A percentile compares a stretch with the other conserved stretches of the same genome.
These are phyloP conservation scores for Salix brachista DNA, from an alignment of 345 rosid genomes.

Conservation along the genomic window DNA sequence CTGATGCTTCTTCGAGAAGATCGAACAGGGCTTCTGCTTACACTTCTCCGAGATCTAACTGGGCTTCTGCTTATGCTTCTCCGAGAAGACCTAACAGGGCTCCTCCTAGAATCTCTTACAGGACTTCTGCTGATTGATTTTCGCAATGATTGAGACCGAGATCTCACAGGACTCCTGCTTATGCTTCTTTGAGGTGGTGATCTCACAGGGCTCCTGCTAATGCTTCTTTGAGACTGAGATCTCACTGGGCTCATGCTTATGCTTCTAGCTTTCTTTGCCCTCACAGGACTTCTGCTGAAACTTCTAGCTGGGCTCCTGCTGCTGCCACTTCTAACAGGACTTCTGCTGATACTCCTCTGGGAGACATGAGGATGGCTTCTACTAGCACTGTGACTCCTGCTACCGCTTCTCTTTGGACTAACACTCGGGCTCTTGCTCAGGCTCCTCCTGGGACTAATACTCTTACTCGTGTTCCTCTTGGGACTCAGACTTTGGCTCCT, in stretches of 20 bases:
- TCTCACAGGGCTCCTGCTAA: slow-evolving; percentile 33
- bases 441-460: slow-evolving; percentile 72
- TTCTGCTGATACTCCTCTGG: slow-evolving; percentile 39
- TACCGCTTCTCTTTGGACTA: slow-evolving; percentile 42
- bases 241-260: slow-evolving; percentile 40
- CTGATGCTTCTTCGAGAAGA: slow-evolving; percentile 33
- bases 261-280: slow-evolving; percentile 31
- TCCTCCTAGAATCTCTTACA: slow-evolving; percentile 28
- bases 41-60: slow-evolving; percentile 39
- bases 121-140: slow-evolving; percentile 45
- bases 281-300: slow-evolving; percentile 50
- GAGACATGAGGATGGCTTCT: slow-evolving; percentile 29
- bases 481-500: slow-evolving; percentile 95
- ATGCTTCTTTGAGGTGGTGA: slow-evolving; percentile 17
- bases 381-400: slow-evolving; percentile 36
- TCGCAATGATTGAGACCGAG: slow-evolving; percentile 19
- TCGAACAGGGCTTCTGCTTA: slow-evolving; percentile 44
- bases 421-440: slow-evolving; percentile 63
- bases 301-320: slow-evolving; percentile 50
- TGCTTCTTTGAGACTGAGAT: slow-evolving; percentile 16
- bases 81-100: slow-evolving; percentile 41
- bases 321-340: slow-evolving; percentile 44
- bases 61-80: slow-evolving; percentile 56
- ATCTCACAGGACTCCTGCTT: slow-evolving; percentile 43
- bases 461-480: slow-evolving; percentile 70